Conservation (phyloP, 2,329 filamentous ascomycete genomes). For the Colletotrichum sp. region DNA sequence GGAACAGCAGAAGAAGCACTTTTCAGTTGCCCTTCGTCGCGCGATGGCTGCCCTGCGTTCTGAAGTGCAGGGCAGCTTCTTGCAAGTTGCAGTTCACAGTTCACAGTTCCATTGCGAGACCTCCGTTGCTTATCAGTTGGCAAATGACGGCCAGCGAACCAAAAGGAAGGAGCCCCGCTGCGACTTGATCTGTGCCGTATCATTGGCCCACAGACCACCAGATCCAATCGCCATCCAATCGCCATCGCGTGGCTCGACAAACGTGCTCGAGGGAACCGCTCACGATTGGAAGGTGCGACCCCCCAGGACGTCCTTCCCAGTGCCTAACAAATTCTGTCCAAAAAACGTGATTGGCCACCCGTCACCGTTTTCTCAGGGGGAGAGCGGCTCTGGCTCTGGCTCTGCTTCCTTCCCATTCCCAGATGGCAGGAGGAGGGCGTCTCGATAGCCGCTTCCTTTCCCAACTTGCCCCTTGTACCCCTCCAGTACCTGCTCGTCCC, state of each 20-base stretch:
- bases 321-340: background rate
- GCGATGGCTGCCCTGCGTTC: background rate
- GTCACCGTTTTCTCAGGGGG: background rate
- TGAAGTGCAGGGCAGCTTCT: background rate
- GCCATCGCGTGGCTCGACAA: background rate
- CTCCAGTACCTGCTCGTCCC: background rate
- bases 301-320: background rate
- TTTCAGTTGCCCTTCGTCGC: background rate
- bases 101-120: background rate
- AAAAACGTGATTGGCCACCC: background rate
- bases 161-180: background rate
- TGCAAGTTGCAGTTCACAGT: background rate
- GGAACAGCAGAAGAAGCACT: background rate
- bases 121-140: constrained; percentile 1
- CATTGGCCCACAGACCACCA: constrained; percentile 1
- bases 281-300: background rate
- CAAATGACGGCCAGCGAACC: background rate
- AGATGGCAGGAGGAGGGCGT: background rate
- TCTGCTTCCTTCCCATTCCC: background rate
- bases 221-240: background rate
- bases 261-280: constrained; percentile 8
- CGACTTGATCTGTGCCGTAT: background rate
- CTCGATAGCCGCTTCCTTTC: background rate
- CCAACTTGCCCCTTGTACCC: background rate
- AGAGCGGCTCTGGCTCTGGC: background rate